Evolutionary conservation across 805 yeast genomes (phyloP), one percentile per base, ranked within the genome.

Genomic region (Saccharomycopsis oosterbeekiorum): DNA sequence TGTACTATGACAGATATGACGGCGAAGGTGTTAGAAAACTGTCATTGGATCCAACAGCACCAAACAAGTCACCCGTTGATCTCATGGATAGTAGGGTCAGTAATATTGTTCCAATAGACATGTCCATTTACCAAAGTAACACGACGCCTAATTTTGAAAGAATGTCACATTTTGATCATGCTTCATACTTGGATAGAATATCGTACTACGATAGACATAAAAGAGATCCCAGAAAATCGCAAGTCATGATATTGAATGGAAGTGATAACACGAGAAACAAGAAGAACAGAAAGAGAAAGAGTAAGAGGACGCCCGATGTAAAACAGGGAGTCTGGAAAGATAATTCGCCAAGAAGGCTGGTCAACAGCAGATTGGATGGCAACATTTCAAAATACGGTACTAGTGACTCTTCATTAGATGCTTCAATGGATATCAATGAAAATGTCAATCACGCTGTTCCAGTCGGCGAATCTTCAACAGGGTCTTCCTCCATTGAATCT

Each of bases 161-260:
- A 47, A 47, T 47, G 53, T 47, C 53, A 47, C 53, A 47, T 24
- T 47, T 47, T 47, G 53, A 47, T 47, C 53, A 47, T 24, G 53
- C 53, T 9, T 47, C 53, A 47, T 47, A 47, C n/a, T 24, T 47
- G 21, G 53, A 47, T 24, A 47, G 53, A 47, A 47, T 47, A 21
- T 47, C 53, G 26, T 47, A 47, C 26, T 47, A 19, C 21, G 53
- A 47, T 10, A 21, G 5, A 24, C 14, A 47, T 47, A 21, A 47
- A 21, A 15, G 15, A 12, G 53, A 47, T 12, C 26, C 9, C 3
- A 26, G 34, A 9, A 19, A 4, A 5, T 11, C 34, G 24, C 21
- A 47, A 14, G 34, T 21, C 14, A 14, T 24, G n/a, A 47, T 19
- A 37, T 12, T 14, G 4, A 47, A 47, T 47, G 12, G 34, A 11